Evolutionary conservation across 2,329 filamentous ascomycete genomes (phyloP), one percentile per base, ranked within the genome.

Genomic region (Verticillium alfalfae): DNA sequence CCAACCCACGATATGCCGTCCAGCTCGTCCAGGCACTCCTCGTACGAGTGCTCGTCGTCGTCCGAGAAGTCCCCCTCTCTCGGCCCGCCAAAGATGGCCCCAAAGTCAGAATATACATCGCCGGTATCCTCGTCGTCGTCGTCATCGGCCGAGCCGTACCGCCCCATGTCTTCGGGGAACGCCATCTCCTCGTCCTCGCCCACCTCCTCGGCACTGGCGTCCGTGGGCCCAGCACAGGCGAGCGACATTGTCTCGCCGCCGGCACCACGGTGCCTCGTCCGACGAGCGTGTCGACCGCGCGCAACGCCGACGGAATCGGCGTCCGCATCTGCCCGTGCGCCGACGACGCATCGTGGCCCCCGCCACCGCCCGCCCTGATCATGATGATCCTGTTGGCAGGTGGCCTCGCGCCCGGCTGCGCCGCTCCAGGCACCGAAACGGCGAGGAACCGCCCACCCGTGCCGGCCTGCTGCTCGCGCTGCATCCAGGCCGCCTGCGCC

Each of bases 1-100:
- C 60, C 64, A 13, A 73, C 71, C 75, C 81, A 84, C 7, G 80
- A 79, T 63, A 85, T 83, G 10, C 82, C 82, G 64, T 85, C 83
- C 63, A 85, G 68, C 63, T 84, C 82, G 65, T 85, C 82, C 66
- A 85, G 74, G 67, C 81, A 84, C 66, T 84, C 82, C 67, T 85
- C 82, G 60, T 81, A 81, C 34, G 77, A 79, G 60, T 80, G 73
- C 18, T 77, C 77, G 2, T 78, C 77, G 1, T 78, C 75, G 5
- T 72, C 73, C 4, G 66, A 64, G 4, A 58, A 38, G 2, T 70
- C 66, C 5, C 67, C 70, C 2, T 66, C 67, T 9, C 65, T 65
- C 0, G 62, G 66, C 1, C 73, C 73, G 3, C 78, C 77, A 64
- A 85, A 84, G 3, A 84, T 73, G 34, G 81, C 76, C 5, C 80